phyloP scores from a whole-genome alignment of 1,284 basidiomycete species.

The Ceratobasidium sp. region DNA sequence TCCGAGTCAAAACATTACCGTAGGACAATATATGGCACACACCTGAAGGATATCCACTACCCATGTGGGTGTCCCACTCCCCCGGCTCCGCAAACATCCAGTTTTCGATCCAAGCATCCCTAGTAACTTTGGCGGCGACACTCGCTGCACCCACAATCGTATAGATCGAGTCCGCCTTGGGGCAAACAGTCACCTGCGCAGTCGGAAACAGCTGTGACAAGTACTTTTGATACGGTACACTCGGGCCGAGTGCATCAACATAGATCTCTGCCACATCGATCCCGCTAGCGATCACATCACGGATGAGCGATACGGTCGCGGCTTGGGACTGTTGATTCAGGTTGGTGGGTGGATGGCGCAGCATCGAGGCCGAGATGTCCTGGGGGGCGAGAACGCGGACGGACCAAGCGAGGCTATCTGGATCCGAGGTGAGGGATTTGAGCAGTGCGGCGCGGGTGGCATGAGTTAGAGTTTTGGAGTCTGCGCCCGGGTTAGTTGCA shows the following conservation, averaged over 20 bases:
- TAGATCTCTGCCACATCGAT: slow-evolving; percentile 89
- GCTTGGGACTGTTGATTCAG: slow-evolving; percentile 93
- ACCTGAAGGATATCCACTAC: slow-evolving; percentile 91
- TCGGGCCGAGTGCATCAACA: slow-evolving; percentile 93
- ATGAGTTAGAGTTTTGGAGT: slow-evolving; percentile 89
- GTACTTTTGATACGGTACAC: slow-evolving; percentile 81
- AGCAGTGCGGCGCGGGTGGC: slow-evolving; percentile 71
- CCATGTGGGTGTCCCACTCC: slow-evolving; percentile 59
- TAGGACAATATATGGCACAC: slow-evolving; percentile 42
- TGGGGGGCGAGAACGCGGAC: slow-evolving; percentile 86
- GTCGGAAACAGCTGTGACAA: slow-evolving; percentile 80
- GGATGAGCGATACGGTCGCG: slow-evolving; percentile 88
- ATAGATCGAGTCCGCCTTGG: slow-evolving; percentile 93
- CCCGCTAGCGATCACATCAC: slow-evolving; percentile 78
- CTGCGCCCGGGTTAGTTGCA: slow-evolving; percentile 54
- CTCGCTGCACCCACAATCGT: slow-evolving; percentile 97
- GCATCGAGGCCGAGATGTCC: slow-evolving; percentile 91
- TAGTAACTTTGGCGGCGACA: slow-evolving; percentile 95
- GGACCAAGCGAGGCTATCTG: slow-evolving; percentile 78
- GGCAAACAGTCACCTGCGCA: slow-evolving; percentile 85
- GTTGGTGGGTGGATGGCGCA: slow-evolving; percentile 81
- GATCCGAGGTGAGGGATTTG: slow-evolving; percentile 67
- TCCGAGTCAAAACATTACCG: slow-evolving; percentile 38
- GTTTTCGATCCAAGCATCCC: slow-evolving; percentile 86
- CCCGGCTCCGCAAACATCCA: slow-evolving; percentile 78